A percentile compares a stretch with the other conserved stretches of the same genome.
These are phyloP conservation scores for Fraxinus sp. DNA, from an alignment of 305 asterid species.

Conservation along the genomic window DNA sequence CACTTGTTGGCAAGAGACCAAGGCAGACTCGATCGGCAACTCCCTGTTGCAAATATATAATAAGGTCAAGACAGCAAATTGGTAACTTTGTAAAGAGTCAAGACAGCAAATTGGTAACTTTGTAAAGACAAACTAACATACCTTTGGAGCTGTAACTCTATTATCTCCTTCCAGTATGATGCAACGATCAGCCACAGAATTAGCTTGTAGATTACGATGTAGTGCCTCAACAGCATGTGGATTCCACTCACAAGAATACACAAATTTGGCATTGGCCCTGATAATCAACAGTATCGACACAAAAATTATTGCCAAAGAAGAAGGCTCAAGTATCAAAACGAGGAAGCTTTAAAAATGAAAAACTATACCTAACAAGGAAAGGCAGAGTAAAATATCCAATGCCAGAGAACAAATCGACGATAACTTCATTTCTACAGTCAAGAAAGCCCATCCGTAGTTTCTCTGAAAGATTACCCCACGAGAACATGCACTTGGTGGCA, in stretches of 20 bases:
- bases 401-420: constrained; percentile 93
- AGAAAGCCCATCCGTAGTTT: constrained; percentile 78
- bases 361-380: constrained; percentile 66
- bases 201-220: constrained; percentile 62
- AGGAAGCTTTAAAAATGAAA: not conserved
- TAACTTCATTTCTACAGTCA: constrained; percentile 78
- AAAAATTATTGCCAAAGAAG: not conserved
- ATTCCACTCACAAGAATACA: constrained; percentile 99
- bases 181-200: constrained; percentile 81
- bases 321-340: not conserved
- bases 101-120: not conserved
- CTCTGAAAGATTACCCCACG: constrained; percentile 99
- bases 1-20: constrained; percentile 91
- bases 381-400: constrained; percentile 94
- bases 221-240: constrained; percentile 91
- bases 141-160: constrained; percentile 77
- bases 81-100: not conserved
- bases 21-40: constrained; percentile 93
- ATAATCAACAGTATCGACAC: constrained; percentile 20
- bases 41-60: constrained; percentile 50
- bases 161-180: constrained; percentile 91
- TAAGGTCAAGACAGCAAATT: not conserved
- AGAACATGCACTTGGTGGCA: constrained; percentile 95
- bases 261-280: constrained; percentile 83
- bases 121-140: constrained; percentile 32